phyloP scores from a whole-genome alignment of 2,329 filamentous ascomycete genomes.

The Arachnopeziza araneosa region DNA sequence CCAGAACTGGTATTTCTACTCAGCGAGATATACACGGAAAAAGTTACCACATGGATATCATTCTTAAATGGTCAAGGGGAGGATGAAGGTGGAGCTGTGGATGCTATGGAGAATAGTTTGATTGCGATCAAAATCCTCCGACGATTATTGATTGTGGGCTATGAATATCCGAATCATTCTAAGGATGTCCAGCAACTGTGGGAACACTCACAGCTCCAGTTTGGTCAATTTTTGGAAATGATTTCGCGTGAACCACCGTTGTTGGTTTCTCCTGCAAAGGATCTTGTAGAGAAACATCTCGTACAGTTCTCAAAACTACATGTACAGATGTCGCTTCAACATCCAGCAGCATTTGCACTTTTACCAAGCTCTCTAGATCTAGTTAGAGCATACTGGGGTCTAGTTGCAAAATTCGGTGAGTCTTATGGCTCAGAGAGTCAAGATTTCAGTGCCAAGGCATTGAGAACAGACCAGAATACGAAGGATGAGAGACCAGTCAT shows the following conservation, averaged over 20 bases:
- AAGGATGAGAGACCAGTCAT: conserved; percentile 55
- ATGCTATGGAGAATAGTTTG: conserved; percentile 71
- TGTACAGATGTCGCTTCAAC: conserved; percentile 72
- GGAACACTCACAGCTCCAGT: conserved; percentile 69
- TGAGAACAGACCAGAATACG: conserved; percentile 41
- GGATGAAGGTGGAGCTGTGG: conserved; percentile 50
- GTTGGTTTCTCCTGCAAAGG: conserved; percentile 47
- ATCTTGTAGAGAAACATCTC: conserved; percentile 75
- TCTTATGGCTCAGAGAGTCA: conserved; percentile 51
- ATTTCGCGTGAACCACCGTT: conserved; percentile 51
- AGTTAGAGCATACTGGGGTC: conserved; percentile 77
- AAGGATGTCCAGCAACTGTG: conserved; percentile 74
- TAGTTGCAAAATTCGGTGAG: conserved; percentile 72
- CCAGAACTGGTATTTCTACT: conserved; percentile 82
- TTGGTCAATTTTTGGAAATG: conserved; percentile 67
- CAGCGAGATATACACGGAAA: conserved; percentile 70
- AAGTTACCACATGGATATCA: conserved; percentile 62
- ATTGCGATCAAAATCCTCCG: conserved; percentile 74
- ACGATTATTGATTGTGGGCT: conserved; percentile 73
- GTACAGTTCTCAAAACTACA: conserved; percentile 90
- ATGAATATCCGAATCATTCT: conserved; percentile 77
- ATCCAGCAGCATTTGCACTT: conserved; percentile 76
- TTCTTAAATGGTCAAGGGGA: conserved; percentile 53
- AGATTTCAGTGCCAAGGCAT: conserved; percentile 36
- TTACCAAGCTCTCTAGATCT: conserved; percentile 75